Percentiles rank a stretch among this genome's conserved stretches.
These are phyloP conservation scores for Leccinellum albellum DNA, from an alignment of 768 basidiomycete species.

Conservation along the genomic window DNA sequence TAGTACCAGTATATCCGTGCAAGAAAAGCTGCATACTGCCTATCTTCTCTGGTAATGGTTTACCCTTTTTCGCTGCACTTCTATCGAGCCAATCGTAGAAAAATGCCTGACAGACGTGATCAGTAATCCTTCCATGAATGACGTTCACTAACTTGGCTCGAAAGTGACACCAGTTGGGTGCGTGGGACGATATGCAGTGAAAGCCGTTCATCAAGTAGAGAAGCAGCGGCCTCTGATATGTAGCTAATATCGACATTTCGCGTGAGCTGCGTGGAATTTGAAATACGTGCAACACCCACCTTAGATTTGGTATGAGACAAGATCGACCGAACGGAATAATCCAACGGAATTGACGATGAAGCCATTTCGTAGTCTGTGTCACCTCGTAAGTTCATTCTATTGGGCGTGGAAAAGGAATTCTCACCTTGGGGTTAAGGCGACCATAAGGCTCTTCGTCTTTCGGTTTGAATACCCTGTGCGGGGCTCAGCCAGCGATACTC, in stretches of 20 bases:
- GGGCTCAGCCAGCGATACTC: slow-evolving; percentile 1
- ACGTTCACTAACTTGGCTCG: slow-evolving; percentile 51
- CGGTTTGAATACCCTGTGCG: slow-evolving; percentile 79
- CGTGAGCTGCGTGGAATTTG: background rate
- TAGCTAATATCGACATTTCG: slow-evolving; percentile 46
- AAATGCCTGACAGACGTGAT: slow-evolving; percentile 55
- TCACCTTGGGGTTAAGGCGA: slow-evolving; percentile 78
- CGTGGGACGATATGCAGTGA: slow-evolving; percentile 78
- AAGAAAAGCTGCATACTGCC: slow-evolving; percentile 90
- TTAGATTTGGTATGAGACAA: slow-evolving; percentile 86
- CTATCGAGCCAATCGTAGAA: slow-evolving; percentile 92
- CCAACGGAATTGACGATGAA: slow-evolving; percentile 85
- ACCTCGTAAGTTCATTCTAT: slow-evolving; percentile 1
- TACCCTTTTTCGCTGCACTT: slow-evolving; percentile 77
- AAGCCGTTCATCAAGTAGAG: slow-evolving; percentile 72
- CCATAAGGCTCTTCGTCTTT: slow-evolving; percentile 92
- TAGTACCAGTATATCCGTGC: slow-evolving; percentile 70
- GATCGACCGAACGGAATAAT: slow-evolving; percentile 87
- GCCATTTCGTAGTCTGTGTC: slow-evolving; percentile 78
- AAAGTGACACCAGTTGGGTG: slow-evolving; percentile 78
- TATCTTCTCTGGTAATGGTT: slow-evolving; percentile 80
- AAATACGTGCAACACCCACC: slow-evolving; percentile 37
- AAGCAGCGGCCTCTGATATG: slow-evolving; percentile 87
- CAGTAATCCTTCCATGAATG: background rate
- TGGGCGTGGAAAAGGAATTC: background rate